Conservation (phyloP, 148 eudicot species). For the Simmondsia chinensis region DNA sequence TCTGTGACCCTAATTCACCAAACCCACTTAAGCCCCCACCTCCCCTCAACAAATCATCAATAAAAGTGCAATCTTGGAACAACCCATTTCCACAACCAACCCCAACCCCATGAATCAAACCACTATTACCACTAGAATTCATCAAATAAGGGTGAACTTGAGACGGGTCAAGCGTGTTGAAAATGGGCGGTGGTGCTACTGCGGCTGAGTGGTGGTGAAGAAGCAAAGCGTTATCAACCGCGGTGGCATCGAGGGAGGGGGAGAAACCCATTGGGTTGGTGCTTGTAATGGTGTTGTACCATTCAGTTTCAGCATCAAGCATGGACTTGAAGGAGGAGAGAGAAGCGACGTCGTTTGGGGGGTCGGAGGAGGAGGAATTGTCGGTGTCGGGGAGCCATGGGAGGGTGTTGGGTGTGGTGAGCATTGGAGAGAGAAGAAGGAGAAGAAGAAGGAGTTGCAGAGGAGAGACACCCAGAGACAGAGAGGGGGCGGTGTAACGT, state of each 20-base stretch:
- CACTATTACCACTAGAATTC: constrained; percentile 24
- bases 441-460: too few relatives aligned
- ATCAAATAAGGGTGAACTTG: constrained; percentile 35
- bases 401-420: too few relatives aligned
- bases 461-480: too few relatives aligned
- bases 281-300: constrained; percentile 25
- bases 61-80: constrained; percentile 16
- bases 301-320: constrained; percentile 50
- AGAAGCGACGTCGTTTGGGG: constrained; percentile 16
- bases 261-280: constrained; percentile 21
- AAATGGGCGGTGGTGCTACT: constrained; percentile 57
- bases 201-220: too few relatives aligned
- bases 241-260: constrained; percentile 18
- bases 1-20: constrained; percentile 27
- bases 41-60: constrained; percentile 15
- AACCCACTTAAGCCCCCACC: constrained; percentile 37
- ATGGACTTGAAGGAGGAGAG: constrained; percentile 51
- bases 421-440: too few relatives aligned
- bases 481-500: too few relatives aligned
- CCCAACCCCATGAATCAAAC: constrained; percentile 28
- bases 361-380: constrained; percentile 8
- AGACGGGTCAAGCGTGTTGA: constrained; percentile 39
- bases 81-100: constrained; percentile 28
- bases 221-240: too few relatives aligned
- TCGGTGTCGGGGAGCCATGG: constrained; percentile 8